phyloP scores from a whole-genome alignment of 805 yeast genomes.

The Kuraishia borneana region DNA sequence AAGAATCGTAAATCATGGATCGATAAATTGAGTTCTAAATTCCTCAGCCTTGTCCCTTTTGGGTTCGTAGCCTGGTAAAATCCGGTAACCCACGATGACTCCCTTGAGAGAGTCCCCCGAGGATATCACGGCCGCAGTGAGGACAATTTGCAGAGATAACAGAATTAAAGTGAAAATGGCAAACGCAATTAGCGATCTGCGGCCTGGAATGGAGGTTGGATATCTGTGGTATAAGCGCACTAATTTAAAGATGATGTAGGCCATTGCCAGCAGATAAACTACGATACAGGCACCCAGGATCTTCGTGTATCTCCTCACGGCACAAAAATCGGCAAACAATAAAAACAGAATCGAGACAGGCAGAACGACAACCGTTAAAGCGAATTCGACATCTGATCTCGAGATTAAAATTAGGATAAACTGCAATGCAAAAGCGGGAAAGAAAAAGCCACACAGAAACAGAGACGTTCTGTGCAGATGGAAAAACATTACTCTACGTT shows the following conservation, averaged over 20 bases:
- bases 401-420: constrained; percentile 28
- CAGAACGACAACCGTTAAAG: constrained; percentile 26
- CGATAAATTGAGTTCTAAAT: too few species aligned
- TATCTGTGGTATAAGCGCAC: constrained; percentile 20
- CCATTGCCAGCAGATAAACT: constrained; percentile 22
- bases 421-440: constrained; percentile 32
- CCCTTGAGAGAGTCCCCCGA: constrained; percentile 1
- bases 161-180: constrained; percentile 25
- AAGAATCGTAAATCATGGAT: too few species aligned
- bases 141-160: constrained; percentile 15
- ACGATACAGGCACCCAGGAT: constrained; percentile 13
- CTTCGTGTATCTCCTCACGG: constrained; percentile 18
- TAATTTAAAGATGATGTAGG: constrained; percentile 28
- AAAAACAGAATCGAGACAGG: constrained; percentile 25
- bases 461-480: constrained; percentile 25
- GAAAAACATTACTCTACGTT: constrained; percentile 21
- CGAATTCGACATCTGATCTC: constrained; percentile 26
- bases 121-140: constrained; percentile 5
- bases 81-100: background rate
- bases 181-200: constrained; percentile 27
- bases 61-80: background rate
- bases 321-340: constrained; percentile 25
- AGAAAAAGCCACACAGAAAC: constrained; percentile 24
- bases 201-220: constrained; percentile 27
- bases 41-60: background rate